A percentile compares a stretch with the other conserved stretches of the same genome.
Conservation (phyloP, 345 rosid genomes). For the Physaria fendleri region DNA sequence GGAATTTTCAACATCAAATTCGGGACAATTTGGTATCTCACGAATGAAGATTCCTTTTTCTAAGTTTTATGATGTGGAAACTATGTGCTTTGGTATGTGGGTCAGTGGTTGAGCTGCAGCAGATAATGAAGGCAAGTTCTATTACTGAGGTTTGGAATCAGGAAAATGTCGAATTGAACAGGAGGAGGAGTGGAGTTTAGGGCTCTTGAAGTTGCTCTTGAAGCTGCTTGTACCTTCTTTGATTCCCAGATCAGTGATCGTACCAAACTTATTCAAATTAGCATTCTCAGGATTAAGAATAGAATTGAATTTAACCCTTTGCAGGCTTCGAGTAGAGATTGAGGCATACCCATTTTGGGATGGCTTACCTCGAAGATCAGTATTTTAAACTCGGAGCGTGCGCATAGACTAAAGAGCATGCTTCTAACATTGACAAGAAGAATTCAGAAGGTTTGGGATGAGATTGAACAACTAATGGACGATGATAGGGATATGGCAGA, state of each 20-base stretch:
- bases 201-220: constrained; percentile 93
- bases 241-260: constrained; percentile 81
- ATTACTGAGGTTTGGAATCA: constrained; percentile 74
- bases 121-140: constrained; percentile 55
- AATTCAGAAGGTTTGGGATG: constrained; percentile 99
- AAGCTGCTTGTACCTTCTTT: constrained; percentile 95
- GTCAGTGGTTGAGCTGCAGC: constrained; percentile 90
- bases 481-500: constrained; percentile 99
- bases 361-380: constrained; percentile 96
- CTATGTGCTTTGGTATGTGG: constrained; percentile 91
- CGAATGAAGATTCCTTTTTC: too few species aligned
- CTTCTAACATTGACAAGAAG: constrained; percentile 89
- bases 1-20: too few species aligned
- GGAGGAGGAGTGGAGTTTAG: constrained; percentile 75
- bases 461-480: constrained; percentile 99
- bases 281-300: not conserved
- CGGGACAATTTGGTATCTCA: too few species aligned
- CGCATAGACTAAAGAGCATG: constrained; percentile 88
- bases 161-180: constrained; percentile 43
- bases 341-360: constrained; percentile 97
- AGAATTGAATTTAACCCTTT: constrained; percentile 13
- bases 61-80: too few species aligned
- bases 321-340: constrained; percentile 98
- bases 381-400: constrained; percentile 91
- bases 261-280: not conserved